These are phyloP conservation scores for Apiospora rasikravindrae DNA, from an alignment of 2,329 filamentous ascomycete species.

Conservation along the genomic window DNA sequence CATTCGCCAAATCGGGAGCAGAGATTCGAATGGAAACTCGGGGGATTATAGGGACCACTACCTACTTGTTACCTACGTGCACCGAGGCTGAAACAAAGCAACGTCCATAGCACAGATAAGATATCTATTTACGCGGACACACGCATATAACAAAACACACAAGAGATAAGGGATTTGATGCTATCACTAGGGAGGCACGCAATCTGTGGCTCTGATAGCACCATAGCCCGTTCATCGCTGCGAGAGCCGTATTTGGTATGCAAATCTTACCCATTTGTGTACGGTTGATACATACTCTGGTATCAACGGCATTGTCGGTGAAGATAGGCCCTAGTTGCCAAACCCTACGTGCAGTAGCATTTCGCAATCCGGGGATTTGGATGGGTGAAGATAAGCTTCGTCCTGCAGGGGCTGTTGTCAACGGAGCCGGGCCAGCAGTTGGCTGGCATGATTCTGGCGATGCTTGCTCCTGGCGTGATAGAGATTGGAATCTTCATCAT, in stretches of 20 bases:
- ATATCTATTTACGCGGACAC: slow-evolving; percentile 1
- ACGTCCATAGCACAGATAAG: neutral
- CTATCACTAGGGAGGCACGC: slow-evolving; percentile 4
- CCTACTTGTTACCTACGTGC: neutral
- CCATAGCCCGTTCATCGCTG: neutral
- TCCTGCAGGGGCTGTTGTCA: neutral
- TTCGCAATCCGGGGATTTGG: neutral
- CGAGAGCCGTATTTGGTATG: neutral
- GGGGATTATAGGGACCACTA: neutral
- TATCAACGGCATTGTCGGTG: neutral
- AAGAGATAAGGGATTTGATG: neutral
- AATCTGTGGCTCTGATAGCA: slow-evolving; percentile 11
- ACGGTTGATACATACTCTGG: neutral
- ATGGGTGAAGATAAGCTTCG: slow-evolving; percentile 10
- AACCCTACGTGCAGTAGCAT: neutral
- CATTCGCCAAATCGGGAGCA: neutral
- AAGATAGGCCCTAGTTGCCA: neutral
- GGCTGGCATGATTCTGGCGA: neutral
- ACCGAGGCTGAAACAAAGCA: neutral
- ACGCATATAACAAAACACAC: slow-evolving; percentile 2
- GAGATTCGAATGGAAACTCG: neutral
- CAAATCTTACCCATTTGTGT: slow-evolving; percentile 8
- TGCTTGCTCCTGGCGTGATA: neutral
- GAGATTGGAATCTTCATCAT: slow-evolving; percentile 4
- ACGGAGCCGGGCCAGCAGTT: slow-evolving; percentile 1